These are phyloP conservation scores for Euphorbia corollata DNA, from an alignment of 441 rosid species.

Conservation along the genomic window DNA sequence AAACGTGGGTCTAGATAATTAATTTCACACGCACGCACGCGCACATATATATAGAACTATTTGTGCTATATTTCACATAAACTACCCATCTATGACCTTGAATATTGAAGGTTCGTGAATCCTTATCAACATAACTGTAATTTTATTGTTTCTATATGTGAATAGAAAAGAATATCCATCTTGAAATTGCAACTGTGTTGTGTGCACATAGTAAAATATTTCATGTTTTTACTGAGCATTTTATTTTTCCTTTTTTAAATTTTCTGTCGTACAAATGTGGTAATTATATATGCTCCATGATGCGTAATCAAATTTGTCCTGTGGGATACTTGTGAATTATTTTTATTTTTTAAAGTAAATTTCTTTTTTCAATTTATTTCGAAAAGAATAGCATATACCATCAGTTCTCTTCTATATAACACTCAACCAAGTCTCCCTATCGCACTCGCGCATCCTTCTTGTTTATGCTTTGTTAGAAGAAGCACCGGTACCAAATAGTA, in stretches of 20 bases:
- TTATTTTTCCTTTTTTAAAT: not conserved
- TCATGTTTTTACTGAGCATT: not conserved
- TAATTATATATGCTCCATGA: not conserved
- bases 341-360: conserved; percentile 4
- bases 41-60: not conserved
- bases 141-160: not conserved
- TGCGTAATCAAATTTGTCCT: conserved; percentile 17
- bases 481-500: not conserved
- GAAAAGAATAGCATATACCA: not conserved
- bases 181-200: not conserved
- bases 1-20: not conserved
- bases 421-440: not conserved
- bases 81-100: not conserved
- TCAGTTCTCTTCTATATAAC: not conserved
- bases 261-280: not conserved
- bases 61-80: not conserved
- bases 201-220: not conserved
- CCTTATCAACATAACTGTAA: not conserved
- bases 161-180: not conserved
- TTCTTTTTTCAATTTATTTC: not conserved
- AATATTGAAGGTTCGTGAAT: not conserved
- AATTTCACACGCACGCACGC: not conserved
- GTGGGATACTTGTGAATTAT: not conserved
- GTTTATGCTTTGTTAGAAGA: not conserved
- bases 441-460: not conserved